Conservation (phyloP, 257 asterid species). For the Mitragyna speciosa region DNA sequence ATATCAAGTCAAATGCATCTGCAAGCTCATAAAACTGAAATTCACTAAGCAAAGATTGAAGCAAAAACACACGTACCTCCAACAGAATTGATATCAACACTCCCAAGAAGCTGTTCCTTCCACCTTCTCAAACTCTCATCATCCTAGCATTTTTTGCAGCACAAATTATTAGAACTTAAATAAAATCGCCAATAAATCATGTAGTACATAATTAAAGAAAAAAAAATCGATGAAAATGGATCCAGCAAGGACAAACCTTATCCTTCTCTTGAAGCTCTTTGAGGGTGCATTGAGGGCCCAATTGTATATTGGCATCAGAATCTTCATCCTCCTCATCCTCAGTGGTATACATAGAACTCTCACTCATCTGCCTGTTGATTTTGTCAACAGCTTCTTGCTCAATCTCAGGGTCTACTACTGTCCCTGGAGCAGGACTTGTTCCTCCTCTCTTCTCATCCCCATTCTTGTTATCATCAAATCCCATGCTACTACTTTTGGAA, state of each 20-base stretch:
- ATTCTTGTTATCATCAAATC: conserved; percentile 56
- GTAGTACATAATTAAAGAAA: background rate
- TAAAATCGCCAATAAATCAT: background rate
- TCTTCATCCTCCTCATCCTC: conserved; percentile 93
- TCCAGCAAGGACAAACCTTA: conserved; percentile 44
- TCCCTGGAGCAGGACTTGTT: conserved; percentile 24
- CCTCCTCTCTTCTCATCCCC: conserved; percentile 39
- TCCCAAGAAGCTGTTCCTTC: conserved; percentile 97
- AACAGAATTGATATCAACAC: conserved; percentile 77
- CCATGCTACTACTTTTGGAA: conserved; percentile 64
- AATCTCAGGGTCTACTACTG: conserved; percentile 42
- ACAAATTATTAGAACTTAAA: conserved; percentile 2
- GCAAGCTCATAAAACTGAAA: background rate
- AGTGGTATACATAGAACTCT: conserved; percentile 59
- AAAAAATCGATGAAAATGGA: background rate
- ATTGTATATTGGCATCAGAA: conserved; percentile 52
- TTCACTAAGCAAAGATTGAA: background rate
- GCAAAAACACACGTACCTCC: conserved; percentile 56
- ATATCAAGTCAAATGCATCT: background rate
- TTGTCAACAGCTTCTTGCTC: conserved; percentile 42
- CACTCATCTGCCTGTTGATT: conserved; percentile 69
- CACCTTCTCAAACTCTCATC: conserved; percentile 97
- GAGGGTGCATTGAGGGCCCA: conserved; percentile 94
- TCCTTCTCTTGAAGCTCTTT: conserved; percentile 85
- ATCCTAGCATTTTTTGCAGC: conserved; percentile 42